These are phyloP conservation scores for Xylaria flabelliformis DNA, from an alignment of 495 filamentous ascomycete species.

Conservation along the genomic window DNA sequence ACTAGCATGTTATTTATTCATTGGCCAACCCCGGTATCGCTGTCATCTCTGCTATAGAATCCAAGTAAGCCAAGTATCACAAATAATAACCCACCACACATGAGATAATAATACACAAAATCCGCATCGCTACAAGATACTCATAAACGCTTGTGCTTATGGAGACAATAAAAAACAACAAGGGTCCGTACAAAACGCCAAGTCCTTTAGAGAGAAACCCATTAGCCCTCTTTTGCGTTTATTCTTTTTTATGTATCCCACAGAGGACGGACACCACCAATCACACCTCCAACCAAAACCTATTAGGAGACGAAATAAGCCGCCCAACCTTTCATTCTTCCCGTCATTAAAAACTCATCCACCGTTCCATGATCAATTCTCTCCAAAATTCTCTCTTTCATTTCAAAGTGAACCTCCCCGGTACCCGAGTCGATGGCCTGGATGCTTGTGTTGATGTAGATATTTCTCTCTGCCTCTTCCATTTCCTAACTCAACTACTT, in stretches of 20 bases:
- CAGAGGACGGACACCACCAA: not conserved
- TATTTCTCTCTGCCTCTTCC: not conserved
- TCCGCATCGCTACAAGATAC: not conserved
- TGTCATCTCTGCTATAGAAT: not conserved
- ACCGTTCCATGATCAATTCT: not conserved
- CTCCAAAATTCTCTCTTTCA: not conserved
- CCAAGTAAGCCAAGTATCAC: not conserved
- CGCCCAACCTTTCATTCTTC: not conserved
- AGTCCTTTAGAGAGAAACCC: conserved; percentile 1
- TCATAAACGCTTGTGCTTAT: not conserved
- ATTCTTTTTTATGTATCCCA: conserved; percentile 23
- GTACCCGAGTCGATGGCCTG: not conserved
- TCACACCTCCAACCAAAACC: not conserved
- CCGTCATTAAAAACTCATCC: not conserved
- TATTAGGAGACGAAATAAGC: conserved; percentile 8
- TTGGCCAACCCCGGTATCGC: not conserved
- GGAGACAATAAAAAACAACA: too few species aligned
- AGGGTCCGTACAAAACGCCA: conserved; percentile 7
- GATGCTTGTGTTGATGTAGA: not conserved
- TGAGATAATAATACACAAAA: not conserved
- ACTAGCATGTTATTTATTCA: not conserved
- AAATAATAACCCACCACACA: not conserved
- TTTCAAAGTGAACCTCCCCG: conserved; percentile 12
- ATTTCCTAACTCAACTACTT: not conserved
- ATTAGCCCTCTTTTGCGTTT: not conserved